phyloP scores from a whole-genome alignment of 345 rosid genomes.

The Balakata baccata region DNA sequence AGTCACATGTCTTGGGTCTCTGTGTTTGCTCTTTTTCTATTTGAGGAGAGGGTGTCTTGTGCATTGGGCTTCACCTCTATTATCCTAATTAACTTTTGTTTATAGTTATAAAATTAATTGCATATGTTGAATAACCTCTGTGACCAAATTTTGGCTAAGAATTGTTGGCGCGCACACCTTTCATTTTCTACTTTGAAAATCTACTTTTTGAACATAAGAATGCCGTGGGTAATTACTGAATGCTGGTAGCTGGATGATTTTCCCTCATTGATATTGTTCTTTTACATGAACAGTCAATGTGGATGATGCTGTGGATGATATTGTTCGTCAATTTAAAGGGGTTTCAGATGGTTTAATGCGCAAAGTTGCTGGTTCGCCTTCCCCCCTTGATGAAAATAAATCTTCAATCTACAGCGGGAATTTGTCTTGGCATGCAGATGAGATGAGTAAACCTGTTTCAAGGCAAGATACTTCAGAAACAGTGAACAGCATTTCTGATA shows the following conservation, averaged over 20 bases:
- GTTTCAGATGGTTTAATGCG: constrained; percentile 88
- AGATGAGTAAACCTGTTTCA: constrained; percentile 36
- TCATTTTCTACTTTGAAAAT: not conserved
- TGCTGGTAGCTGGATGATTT: not conserved
- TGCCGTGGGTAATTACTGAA: not conserved
- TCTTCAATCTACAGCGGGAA: constrained; percentile 36
- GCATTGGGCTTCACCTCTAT: not conserved
- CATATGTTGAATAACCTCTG: not conserved
- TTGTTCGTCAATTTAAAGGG: constrained; percentile 87
- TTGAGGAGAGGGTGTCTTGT: not conserved
- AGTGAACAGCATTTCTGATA: constrained; percentile 58
- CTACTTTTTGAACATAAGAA: not conserved
- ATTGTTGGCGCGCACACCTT: not conserved
- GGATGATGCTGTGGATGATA: constrained; percentile 96
- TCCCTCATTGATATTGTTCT: not conserved
- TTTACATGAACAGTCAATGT: constrained; percentile 68
- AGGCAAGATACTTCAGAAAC: constrained; percentile 53
- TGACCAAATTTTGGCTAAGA: not conserved
- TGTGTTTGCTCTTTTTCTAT: constrained; percentile 1
- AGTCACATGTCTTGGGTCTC: not conserved
- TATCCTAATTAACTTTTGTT: not conserved
- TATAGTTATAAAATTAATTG: not conserved
- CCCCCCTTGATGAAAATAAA: constrained; percentile 39
- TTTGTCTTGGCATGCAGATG: constrained; percentile 64
- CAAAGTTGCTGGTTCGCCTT: constrained; percentile 62